Percentiles rank a stretch among this genome's conserved stretches.
Conservation (phyloP, 169 alveolate genomes). For the Cryptosporidium sp. region DNA sequence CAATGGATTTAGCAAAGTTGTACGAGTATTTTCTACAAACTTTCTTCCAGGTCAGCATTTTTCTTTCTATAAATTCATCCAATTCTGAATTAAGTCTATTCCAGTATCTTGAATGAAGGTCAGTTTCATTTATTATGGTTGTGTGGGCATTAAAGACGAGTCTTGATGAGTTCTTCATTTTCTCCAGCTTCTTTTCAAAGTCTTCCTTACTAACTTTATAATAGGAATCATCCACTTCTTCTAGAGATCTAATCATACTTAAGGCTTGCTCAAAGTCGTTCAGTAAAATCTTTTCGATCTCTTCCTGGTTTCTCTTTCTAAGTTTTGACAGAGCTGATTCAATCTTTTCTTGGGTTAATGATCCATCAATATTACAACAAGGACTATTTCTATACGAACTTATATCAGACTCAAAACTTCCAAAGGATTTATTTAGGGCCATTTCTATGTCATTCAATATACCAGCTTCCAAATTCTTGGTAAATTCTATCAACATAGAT, state of each 20-base stretch:
- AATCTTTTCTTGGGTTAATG: constrained; percentile 8
- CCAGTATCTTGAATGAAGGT: constrained; percentile 4
- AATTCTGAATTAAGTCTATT: constrained; percentile 1
- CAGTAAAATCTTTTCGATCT: constrained; percentile 32
- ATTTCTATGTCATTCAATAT: constrained; percentile 5
- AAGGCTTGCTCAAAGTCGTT: constrained; percentile 6
- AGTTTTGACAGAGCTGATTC: constrained; percentile 1
- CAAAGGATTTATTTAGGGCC: constrained; percentile 7
- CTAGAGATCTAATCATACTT: not conserved
- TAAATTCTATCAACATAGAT: constrained; percentile 1
- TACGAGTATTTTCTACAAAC: constrained; percentile 33
- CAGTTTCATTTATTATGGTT: constrained; percentile 14
- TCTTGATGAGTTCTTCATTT: not conserved
- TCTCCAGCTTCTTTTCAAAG: constrained; percentile 37
- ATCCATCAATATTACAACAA: constrained; percentile 30
- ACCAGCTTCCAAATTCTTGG: not conserved
- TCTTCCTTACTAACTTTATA: constrained; percentile 16
- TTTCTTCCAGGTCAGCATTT: not conserved
- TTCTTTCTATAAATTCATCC: constrained; percentile 1
- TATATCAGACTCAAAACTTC: not conserved
- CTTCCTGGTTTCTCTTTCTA: constrained; percentile 13
- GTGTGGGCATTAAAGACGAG: constrained; percentile 1
- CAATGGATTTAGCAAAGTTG: constrained; percentile 17
- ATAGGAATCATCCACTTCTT: constrained; percentile 17
- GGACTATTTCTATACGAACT: constrained; percentile 45